phyloP scores from a whole-genome alignment of 306 rosid genomes.

The Luffa acutangula region DNA sequence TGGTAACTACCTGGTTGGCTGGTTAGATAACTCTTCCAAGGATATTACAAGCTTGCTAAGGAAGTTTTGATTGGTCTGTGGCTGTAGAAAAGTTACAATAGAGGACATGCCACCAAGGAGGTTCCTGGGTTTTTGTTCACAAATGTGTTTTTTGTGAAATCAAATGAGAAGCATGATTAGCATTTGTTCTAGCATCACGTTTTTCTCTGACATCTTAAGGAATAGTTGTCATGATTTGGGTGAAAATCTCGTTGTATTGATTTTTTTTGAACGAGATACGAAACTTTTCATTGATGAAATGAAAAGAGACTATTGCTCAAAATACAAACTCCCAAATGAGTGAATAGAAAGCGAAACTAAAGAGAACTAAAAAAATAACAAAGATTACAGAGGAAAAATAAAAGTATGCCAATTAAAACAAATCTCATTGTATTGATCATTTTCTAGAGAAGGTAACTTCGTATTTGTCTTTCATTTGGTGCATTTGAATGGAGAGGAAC shows the following conservation, averaged over 20 bases:
- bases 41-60: background rate
- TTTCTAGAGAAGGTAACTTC: background rate
- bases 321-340: too few relatives aligned
- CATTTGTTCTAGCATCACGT: background rate
- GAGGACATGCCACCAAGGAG: background rate
- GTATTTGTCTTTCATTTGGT: background rate
- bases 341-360: too few relatives aligned
- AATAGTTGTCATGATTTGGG: background rate
- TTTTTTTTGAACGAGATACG: too few relatives aligned
- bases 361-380: too few relatives aligned
- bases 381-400: too few relatives aligned
- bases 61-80: background rate
- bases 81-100: background rate
- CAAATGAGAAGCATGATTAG: background rate
- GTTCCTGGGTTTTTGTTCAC: background rate
- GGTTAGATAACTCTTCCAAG: background rate
- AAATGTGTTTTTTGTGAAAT: background rate
- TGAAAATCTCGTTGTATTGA: background rate
- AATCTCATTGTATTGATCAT: background rate
- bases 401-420: too few relatives aligned
- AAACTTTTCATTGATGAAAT: too few relatives aligned
- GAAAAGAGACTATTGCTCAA: too few relatives aligned
- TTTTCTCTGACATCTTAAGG: background rate
- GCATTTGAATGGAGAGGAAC: background rate
- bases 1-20: background rate